phyloP scores from a whole-genome alignment of 2,329 filamentous ascomycete species.

The Cryphonectria naterciae region DNA sequence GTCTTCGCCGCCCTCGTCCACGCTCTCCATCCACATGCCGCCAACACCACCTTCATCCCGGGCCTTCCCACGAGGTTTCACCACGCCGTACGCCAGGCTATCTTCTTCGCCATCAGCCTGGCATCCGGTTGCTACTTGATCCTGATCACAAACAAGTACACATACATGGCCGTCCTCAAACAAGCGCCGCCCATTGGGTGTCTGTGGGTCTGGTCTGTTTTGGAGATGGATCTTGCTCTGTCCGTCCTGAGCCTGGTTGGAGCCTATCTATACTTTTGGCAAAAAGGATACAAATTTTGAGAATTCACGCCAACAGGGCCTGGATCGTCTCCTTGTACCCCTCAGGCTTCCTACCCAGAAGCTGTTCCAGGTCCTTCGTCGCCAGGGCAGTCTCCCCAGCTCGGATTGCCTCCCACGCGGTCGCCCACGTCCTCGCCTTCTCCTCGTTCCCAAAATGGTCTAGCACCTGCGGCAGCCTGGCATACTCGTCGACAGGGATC shows the following conservation, averaged over 20 bases:
- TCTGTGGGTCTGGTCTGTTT: constrained; percentile 89
- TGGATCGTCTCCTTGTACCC: constrained; percentile 43
- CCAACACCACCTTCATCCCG: constrained; percentile 55
- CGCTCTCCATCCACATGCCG: constrained; percentile 57
- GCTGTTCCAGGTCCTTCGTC: constrained; percentile 41
- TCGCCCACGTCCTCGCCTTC: constrained; percentile 50
- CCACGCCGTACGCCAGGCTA: constrained; percentile 53
- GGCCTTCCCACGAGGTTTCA: constrained; percentile 53
- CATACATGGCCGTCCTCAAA: constrained; percentile 91
- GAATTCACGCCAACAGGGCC: constrained; percentile 31
- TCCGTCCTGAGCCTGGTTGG: constrained; percentile 60
- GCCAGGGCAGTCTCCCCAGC: constrained; percentile 49
- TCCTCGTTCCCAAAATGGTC: constrained; percentile 36
- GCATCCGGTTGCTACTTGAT: constrained; percentile 78
- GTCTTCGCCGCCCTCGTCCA: constrained; percentile 62
- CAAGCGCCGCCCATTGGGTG: constrained; percentile 85
- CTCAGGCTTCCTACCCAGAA: constrained; percentile 49
- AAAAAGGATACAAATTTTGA: constrained; percentile 49
- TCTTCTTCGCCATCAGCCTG: constrained; percentile 68
- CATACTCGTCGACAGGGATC: constrained; percentile 48
- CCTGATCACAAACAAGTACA: constrained; percentile 75
- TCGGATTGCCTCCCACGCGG: constrained; percentile 50
- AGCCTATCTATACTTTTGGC: constrained; percentile 51
- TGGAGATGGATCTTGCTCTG: constrained; percentile 77
- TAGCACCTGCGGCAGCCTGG: constrained; percentile 41